Evolutionary conservation across 352 stramenopile genomes (phyloP).

Genomic region (Pythium myriotylum): DNA sequence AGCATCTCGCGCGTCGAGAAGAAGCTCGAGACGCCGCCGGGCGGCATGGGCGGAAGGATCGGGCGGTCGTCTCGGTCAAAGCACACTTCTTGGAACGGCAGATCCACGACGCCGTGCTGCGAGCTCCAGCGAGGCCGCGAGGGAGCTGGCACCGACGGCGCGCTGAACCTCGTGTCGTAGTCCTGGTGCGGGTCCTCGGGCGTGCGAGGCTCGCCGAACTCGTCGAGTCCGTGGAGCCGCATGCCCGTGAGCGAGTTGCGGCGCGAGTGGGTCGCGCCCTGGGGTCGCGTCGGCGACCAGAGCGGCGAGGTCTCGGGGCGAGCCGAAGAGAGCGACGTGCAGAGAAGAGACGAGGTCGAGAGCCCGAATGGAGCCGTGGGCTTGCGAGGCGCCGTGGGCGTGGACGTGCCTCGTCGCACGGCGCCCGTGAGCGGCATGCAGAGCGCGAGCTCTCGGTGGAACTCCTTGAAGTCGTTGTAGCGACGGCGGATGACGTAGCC

Average conservation of each 20-base stretch:
- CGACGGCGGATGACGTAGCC: conserved; percentile 75
- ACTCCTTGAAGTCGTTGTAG: conserved; percentile 76
- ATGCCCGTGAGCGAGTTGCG: conserved; percentile 28
- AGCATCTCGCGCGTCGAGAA: conserved; percentile 64
- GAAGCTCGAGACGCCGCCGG: conserved; percentile 57
- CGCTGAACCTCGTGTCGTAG: conserved; percentile 33
- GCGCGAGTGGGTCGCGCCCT: conserved; percentile 17
- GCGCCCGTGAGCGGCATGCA: conserved; percentile 43
- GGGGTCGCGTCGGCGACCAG: conserved; percentile 47
- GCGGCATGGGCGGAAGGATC: conserved; percentile 55
- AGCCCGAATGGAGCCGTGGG: conserved; percentile 14
- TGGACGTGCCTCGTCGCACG: conserved; percentile 28
- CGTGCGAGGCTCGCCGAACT: conserved; percentile 21
- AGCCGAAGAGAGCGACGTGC: conserved; percentile 38
- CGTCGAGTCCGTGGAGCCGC: conserved; percentile 31
- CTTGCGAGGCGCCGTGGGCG: conserved; percentile 16
- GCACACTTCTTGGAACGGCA: conserved; percentile 58
- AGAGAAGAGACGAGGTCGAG: conserved; percentile 56
- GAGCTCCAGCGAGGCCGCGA: conserved; percentile 29
- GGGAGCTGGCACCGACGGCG: conserved; percentile 7
- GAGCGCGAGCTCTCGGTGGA: conserved; percentile 56
- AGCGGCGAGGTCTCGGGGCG: conserved; percentile 47
- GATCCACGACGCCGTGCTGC: conserved; percentile 43
- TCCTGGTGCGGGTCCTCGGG: conserved; percentile 25
- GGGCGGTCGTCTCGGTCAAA: conserved; percentile 53